These are phyloP conservation scores for Themeda triandra DNA, from an alignment of 176 grass and related monocot species.

Conservation along the genomic window DNA sequence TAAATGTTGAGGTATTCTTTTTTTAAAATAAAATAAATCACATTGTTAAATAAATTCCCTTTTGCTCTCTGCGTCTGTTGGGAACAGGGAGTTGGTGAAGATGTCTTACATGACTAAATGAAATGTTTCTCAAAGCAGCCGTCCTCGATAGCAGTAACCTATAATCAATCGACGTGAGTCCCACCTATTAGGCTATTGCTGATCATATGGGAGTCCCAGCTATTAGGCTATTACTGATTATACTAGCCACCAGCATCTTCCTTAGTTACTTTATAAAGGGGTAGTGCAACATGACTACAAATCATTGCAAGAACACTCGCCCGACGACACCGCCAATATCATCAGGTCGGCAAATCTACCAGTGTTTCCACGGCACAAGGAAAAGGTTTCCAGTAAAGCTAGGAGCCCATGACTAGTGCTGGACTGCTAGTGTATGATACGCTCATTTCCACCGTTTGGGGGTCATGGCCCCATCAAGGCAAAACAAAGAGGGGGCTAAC, in stretches of 20 bases:
- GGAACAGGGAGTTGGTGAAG: conserved; percentile 19
- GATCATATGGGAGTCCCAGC: not conserved
- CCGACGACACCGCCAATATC: not conserved
- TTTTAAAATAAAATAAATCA: not conserved
- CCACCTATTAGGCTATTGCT: not conserved
- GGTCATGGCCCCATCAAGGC: not conserved
- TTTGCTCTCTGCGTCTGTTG: not conserved
- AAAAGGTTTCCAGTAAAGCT: not conserved
- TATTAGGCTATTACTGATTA: not conserved
- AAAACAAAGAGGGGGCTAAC: not conserved
- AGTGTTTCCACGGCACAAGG: not conserved
- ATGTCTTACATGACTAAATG: not conserved
- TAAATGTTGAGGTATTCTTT: not conserved
- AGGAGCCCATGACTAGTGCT: not conserved
- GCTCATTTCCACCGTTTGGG: not conserved
- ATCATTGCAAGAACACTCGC: not conserved
- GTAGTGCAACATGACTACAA: not conserved
- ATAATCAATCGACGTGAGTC: not conserved
- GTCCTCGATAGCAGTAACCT: not conserved
- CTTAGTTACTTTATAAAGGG: not conserved
- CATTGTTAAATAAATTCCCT: not conserved
- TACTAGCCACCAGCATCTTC: not conserved
- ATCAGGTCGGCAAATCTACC: not conserved
- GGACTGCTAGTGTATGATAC: not conserved
- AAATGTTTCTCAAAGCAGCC: not conserved